Percentiles rank a stretch among this genome's conserved stretches.
These are phyloP conservation scores for Penicillium brevicompactum DNA, from an alignment of 2,329 filamentous ascomycete species.

Conservation along the genomic window DNA sequence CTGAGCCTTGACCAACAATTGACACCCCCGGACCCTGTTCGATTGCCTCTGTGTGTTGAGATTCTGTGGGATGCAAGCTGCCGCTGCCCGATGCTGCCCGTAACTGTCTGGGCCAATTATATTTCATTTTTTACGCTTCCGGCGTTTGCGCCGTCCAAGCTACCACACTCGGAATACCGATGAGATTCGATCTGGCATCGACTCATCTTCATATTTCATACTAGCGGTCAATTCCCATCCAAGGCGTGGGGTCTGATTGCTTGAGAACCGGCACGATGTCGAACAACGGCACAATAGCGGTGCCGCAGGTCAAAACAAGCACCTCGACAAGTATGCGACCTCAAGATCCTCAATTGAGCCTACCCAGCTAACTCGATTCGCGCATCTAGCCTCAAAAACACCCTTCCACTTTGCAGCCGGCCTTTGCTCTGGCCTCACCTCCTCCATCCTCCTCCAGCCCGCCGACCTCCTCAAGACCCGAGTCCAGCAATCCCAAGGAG, in stretches of 20 bases:
- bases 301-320: constrained; percentile 31
- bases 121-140: constrained; percentile 11
- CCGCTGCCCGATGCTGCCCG: neutral
- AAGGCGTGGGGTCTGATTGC: neutral
- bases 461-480: constrained; percentile 96
- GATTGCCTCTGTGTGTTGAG: neutral
- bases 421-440: constrained; percentile 81
- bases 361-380: neutral
- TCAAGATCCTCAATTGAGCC: neutral
- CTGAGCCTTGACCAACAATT: neutral
- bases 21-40: neutral
- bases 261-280: constrained; percentile 28
- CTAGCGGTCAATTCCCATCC: neutral
- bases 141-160: neutral
- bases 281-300: constrained; percentile 31
- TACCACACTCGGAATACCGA: constrained; percentile 3
- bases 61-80: neutral
- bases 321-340: constrained; percentile 32
- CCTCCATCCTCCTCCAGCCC: constrained; percentile 88
- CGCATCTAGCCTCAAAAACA: constrained; percentile 41
- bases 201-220: neutral
- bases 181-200: constrained; percentile 14
- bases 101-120: neutral
- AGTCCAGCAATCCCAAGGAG: constrained; percentile 78
- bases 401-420: constrained; percentile 86